phyloP scores from a whole-genome alignment of 2,329 filamentous ascomycete species.

The Xylaria sp. region DNA sequence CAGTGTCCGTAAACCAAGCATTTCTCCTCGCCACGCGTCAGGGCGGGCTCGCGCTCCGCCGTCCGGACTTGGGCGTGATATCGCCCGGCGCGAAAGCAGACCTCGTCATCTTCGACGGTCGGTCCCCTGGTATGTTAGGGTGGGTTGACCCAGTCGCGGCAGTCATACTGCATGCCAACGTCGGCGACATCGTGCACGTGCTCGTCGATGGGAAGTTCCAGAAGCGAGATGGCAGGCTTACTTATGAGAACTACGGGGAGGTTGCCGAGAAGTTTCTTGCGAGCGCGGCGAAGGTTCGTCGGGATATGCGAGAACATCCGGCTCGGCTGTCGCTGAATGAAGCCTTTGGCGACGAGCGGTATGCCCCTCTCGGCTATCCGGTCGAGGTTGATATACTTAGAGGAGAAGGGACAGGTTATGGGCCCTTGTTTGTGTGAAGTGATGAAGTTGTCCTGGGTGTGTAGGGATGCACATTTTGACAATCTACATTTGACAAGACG shows the following conservation, averaged over 20 bases:
- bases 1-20: slow-evolving; percentile 47
- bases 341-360: not conserved
- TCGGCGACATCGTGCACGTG: slow-evolving; percentile 48
- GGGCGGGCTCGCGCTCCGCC: slow-evolving; percentile 47
- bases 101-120: slow-evolving; percentile 47
- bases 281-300: slow-evolving; percentile 33
- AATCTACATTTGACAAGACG: not conserved
- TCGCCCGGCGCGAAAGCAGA: slow-evolving; percentile 48
- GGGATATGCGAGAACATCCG: slow-evolving; percentile 23
- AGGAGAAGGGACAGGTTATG: slow-evolving; percentile 24
- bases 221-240: slow-evolving; percentile 40
- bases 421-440: slow-evolving; percentile 21
- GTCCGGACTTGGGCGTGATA: slow-evolving; percentile 47
- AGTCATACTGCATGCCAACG: slow-evolving; percentile 49
- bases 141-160: slow-evolving; percentile 53
- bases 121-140: slow-evolving; percentile 45
- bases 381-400: slow-evolving; percentile 20
- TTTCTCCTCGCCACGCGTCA: slow-evolving; percentile 50
- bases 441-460: too few species aligned
- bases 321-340: not conserved
- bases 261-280: slow-evolving; percentile 32
- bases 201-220: slow-evolving; percentile 44
- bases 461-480: not conserved
- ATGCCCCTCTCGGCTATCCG: slow-evolving; percentile 13
- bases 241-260: slow-evolving; percentile 26